Evolutionary conservation across 805 yeast species (phyloP).

Genomic region (Saccharomycopsis sp.): DNA sequence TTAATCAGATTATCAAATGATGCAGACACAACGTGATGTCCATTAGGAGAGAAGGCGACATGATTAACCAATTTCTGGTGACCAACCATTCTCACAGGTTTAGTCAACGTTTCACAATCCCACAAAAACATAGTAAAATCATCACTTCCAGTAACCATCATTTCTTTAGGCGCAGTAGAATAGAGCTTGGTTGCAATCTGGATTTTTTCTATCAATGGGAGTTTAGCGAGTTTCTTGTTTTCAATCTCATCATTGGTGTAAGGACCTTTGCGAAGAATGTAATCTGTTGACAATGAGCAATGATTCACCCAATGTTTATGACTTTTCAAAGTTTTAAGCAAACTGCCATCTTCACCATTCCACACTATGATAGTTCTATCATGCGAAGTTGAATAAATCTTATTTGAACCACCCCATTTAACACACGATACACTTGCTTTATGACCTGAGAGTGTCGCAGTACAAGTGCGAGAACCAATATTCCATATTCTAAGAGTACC

Average conservation of each 20-base stretch:
- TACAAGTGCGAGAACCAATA: constrained; percentile 56
- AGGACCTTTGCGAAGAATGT: constrained; percentile 74
- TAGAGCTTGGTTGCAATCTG: constrained; percentile 52
- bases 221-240: constrained; percentile 23
- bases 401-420: constrained; percentile 91
- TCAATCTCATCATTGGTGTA: constrained; percentile 37
- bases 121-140: constrained; percentile 97
- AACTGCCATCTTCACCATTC: constrained; percentile 74
- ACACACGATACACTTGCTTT: constrained; percentile 86
- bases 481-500: constrained; percentile 90
- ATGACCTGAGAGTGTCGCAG: constrained; percentile 78
- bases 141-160: constrained; percentile 91
- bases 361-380: constrained; percentile 91
- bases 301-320: constrained; percentile 99
- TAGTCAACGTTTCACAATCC: constrained; percentile 77
- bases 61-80: constrained; percentile 96
- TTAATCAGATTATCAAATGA: constrained; percentile 94
- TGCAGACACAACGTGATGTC: constrained; percentile 81
- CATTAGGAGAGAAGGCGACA: constrained; percentile 94
- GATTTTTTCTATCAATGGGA: constrained; percentile 46
- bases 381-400: constrained; percentile 84
- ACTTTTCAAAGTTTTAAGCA: constrained; percentile 70
- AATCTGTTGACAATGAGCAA: constrained; percentile 84
- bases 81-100: constrained; percentile 94
- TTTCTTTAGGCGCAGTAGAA: constrained; percentile 63